Conservation (phyloP, 768 basidiomycete species). For the Trametes cubensis region DNA sequence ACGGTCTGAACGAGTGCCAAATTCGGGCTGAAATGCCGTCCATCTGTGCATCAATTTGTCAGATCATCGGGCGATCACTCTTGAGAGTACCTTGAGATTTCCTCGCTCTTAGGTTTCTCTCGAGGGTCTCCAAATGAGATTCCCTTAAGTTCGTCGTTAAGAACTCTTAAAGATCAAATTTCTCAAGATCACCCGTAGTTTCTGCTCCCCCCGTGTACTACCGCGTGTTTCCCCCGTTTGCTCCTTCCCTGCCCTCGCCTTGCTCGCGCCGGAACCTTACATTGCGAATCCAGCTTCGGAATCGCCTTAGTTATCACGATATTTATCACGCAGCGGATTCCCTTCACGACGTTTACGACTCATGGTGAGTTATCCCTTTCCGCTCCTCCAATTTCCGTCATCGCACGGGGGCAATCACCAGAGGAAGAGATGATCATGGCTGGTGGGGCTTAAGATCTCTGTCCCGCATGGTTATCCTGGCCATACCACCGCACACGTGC, state of each 20-base stretch:
- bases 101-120: no score
- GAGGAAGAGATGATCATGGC: slow-evolving; percentile 15
- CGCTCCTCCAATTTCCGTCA: slow-evolving; percentile 17
- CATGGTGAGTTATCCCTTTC: slow-evolving; percentile 25
- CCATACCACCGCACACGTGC: slow-evolving; percentile 28
- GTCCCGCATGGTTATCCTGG: slow-evolving; percentile 17
- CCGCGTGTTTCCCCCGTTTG: slow-evolving; percentile 14
- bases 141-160: no score
- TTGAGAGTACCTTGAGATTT: no score
- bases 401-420: slow-evolving; percentile 18
- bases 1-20: no score
- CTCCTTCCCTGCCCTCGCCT: slow-evolving; percentile 1
- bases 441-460: slow-evolving; percentile 17
- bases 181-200: no score
- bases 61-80: no score
- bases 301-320: slow-evolving; percentile 15
- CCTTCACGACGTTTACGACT: slow-evolving; percentile 21
- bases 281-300: neutral
- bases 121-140: no score
- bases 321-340: slow-evolving; percentile 10
- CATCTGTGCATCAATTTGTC: no score
- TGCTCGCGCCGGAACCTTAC: neutral
- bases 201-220: no score
- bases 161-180: no score
- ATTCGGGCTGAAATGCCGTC: no score